These are phyloP conservation scores for Elasticomyces elasticus DNA, from an alignment of 495 filamentous ascomycete genomes.

Conservation along the genomic window DNA sequence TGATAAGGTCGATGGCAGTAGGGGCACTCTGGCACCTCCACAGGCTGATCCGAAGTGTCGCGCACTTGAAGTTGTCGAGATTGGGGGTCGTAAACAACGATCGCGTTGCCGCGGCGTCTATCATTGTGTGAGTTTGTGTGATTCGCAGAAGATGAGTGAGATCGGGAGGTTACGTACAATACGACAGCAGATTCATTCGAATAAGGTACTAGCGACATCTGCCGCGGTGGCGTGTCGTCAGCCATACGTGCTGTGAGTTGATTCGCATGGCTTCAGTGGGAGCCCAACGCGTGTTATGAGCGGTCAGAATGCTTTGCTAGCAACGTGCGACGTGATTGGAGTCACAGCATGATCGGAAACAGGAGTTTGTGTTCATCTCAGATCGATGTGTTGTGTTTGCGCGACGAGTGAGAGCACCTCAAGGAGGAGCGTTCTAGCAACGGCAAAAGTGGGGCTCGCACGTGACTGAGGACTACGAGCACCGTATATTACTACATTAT, in stretches of 20 bases:
- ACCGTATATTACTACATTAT: too few species aligned
- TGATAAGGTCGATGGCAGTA: conserved; percentile 76
- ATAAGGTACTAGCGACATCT: conserved; percentile 35
- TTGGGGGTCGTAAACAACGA: conserved; percentile 80
- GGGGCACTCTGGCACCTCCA: conserved; percentile 63
- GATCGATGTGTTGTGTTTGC: neutral
- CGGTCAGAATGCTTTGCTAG: neutral
- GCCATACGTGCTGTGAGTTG: conserved; percentile 19
- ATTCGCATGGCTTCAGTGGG: conserved; percentile 6
- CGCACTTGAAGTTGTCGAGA: conserved; percentile 77
- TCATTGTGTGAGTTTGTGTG: neutral
- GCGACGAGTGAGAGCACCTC: too few species aligned
- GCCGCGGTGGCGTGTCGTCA: conserved; percentile 20
- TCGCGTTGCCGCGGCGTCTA: conserved; percentile 83
- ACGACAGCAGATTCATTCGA: conserved; percentile 30
- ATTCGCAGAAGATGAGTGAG: neutral
- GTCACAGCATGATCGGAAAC: neutral
- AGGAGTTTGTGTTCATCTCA: neutral
- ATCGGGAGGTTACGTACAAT: conserved; percentile 19
- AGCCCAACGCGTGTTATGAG: neutral
- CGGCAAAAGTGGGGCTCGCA: too few species aligned
- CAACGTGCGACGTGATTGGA: neutral
- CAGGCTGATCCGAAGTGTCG: conserved; percentile 42
- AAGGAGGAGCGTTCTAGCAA: too few species aligned
- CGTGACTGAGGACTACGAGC: too few species aligned